Conservation (phyloP, 192 early-diverging fungal genomes). For the Lunasporangiospora selenospora region DNA sequence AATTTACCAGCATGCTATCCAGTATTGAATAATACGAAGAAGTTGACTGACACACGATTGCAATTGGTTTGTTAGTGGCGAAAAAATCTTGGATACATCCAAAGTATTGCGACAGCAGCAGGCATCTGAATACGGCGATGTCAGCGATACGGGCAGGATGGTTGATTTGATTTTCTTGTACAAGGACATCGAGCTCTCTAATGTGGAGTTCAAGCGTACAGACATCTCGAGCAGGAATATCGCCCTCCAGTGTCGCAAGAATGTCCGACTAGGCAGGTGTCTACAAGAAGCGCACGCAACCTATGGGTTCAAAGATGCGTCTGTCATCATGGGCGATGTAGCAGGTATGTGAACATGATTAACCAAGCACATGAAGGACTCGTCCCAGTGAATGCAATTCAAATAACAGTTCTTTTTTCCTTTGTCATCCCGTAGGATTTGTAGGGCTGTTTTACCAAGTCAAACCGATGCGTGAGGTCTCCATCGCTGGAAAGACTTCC, state of each 20-base stretch:
- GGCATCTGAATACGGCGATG: constrained; percentile 7
- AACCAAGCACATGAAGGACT: constrained; percentile 14
- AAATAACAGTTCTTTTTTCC: constrained; percentile 3
- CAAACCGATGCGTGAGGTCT: constrained; percentile 11
- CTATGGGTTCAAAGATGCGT: constrained; percentile 17
- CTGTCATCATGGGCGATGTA: constrained; percentile 19
- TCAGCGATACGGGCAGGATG: constrained; percentile 3
- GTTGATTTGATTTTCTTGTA: constrained; percentile 5
- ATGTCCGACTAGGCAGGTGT: constrained; percentile 17
- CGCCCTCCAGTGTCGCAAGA: constrained; percentile 6
- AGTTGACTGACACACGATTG: too few relatives aligned
- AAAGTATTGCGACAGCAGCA: constrained; percentile 13
- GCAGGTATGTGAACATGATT: constrained; percentile 19
- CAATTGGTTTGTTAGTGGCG: constrained; percentile 1
- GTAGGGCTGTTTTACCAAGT: constrained; percentile 19
- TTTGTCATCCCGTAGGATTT: constrained; percentile 14
- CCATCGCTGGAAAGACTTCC: constrained; percentile 14
- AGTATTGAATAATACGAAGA: too few relatives aligned
- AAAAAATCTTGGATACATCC: background rate
- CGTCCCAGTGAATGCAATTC: constrained; percentile 4
- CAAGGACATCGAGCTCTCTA: constrained; percentile 4
- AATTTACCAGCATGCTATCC: too few relatives aligned
- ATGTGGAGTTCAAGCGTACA: constrained; percentile 7
- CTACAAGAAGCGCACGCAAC: constrained; percentile 10
- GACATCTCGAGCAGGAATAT: constrained; percentile 4